These are phyloP conservation scores for Citrus hindsii DNA, from an alignment of 345 rosid species.

Conservation along the genomic window DNA sequence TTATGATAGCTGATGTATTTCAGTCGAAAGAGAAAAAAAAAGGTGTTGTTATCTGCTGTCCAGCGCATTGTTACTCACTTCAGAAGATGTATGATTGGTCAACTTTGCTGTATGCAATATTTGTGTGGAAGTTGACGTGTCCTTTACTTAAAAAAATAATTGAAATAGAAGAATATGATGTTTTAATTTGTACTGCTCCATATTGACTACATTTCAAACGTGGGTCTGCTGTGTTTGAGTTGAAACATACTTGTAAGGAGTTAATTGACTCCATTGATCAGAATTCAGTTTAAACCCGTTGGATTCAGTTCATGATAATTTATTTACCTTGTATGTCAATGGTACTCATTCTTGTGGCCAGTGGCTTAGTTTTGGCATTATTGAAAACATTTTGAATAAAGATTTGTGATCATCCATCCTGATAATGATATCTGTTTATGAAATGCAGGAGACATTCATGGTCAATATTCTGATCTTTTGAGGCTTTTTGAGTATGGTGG, in stretches of 20 bases:
- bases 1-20: neutral
- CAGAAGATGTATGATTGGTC: neutral
- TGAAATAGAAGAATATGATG: neutral
- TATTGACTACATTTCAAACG: neutral
- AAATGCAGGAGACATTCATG: slow-evolving; percentile 76
- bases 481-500: slow-evolving; percentile 89
- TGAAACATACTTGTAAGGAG: neutral
- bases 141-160: neutral
- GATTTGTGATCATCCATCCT: neutral
- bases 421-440: slow-evolving; percentile 16
- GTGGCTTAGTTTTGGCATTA: neutral
- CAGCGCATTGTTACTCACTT: neutral
- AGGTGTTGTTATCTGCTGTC: neutral
- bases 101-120: neutral
- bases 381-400: neutral
- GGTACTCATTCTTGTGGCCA: neutral
- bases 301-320: neutral
- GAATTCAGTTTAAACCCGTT: neutral
- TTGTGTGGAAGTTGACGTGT: neutral
- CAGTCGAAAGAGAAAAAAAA: neutral
- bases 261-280: neutral
- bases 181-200: neutral
- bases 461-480: slow-evolving; percentile 82
- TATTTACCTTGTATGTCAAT: neutral
- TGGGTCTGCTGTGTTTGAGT: neutral